These are phyloP conservation scores for Apostasia ramifera DNA, from an alignment of 106 monocot genomes.

Conservation along the genomic window DNA sequence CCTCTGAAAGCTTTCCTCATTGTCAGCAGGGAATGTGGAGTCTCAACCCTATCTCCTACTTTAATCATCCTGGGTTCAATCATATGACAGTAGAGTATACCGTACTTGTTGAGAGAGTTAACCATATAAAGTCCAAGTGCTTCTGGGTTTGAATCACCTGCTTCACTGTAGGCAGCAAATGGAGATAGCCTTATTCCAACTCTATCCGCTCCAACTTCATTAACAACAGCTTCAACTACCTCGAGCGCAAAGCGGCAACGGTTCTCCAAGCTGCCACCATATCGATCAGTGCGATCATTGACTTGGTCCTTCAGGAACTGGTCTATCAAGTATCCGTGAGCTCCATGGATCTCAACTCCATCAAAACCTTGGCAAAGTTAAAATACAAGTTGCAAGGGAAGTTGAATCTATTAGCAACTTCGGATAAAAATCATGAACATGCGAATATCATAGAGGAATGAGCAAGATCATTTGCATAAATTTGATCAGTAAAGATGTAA, in stretches of 20 bases:
- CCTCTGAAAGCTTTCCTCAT: conserved; percentile 38
- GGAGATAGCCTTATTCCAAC: conserved; percentile 62
- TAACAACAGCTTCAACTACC: conserved; percentile 32
- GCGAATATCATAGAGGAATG: no score
- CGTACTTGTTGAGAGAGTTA: conserved; percentile 32
- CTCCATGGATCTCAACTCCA: conserved; percentile 71
- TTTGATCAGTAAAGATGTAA: no score
- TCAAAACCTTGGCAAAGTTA: conserved; percentile 39
- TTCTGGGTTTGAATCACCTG: conserved; percentile 44
- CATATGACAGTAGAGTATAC: conserved; percentile 40
- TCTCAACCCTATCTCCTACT: conserved; percentile 21
- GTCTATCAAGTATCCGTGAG: conserved; percentile 53
- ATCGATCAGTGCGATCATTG: conserved; percentile 46
- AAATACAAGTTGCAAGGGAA: neutral
- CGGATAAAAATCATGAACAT: no score
- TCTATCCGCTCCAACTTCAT: conserved; percentile 47
- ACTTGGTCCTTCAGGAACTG: conserved; percentile 51
- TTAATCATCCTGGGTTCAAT: conserved; percentile 41
- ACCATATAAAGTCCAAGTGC: conserved; percentile 42
- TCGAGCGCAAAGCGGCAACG: conserved; percentile 62
- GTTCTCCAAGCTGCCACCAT: conserved; percentile 59
- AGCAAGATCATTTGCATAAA: no score
- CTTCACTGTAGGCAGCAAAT: conserved; percentile 29
- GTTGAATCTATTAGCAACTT: neutral
- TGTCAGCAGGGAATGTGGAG: conserved; percentile 17